Evolutionary conservation across 495 filamentous ascomycete genomes (phyloP).

Genomic region (Penicillium argentinense): DNA sequence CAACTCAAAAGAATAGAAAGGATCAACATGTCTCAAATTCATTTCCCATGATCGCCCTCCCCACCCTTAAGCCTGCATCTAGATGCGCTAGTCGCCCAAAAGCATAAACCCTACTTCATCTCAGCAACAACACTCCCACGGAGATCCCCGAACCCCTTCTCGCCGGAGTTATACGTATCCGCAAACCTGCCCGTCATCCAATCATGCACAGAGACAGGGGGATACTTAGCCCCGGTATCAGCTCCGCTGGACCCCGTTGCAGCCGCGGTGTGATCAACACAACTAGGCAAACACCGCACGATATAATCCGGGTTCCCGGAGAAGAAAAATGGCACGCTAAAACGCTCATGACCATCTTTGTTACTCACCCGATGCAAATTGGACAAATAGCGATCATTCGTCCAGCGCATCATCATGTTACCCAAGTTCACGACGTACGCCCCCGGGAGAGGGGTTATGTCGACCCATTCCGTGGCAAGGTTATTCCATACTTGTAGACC

Average conservation of each 20-base stretch:
- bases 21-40: neutral
- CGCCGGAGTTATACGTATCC: conserved; percentile 18
- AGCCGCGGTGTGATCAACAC: conserved; percentile 6
- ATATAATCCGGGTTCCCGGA: conserved; percentile 23
- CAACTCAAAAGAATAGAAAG: conserved; percentile 2
- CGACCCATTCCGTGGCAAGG: conserved; percentile 22
- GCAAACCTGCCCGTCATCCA: conserved; percentile 26
- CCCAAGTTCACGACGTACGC: conserved; percentile 52
- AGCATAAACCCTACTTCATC: neutral
- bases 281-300: conserved; percentile 23
- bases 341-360: conserved; percentile 22
- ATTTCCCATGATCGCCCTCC: neutral
- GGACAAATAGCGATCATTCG: conserved; percentile 27
- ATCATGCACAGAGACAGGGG: conserved; percentile 23
- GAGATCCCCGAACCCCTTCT: conserved; percentile 11
- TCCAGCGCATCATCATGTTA: conserved; percentile 40
- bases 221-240: conserved; percentile 24
- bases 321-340: conserved; percentile 33
- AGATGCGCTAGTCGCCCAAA: too few relatives aligned
- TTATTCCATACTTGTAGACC: conserved; percentile 47
- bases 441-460: conserved; percentile 34
- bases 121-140: conserved; percentile 1
- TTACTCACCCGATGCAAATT: conserved; percentile 35
- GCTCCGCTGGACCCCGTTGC: too few relatives aligned
- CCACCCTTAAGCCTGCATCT: too few relatives aligned